Base-by-base conservation (phyloP, 768 basidiomycete species). In the Strobilomyces confusus region DNA sequence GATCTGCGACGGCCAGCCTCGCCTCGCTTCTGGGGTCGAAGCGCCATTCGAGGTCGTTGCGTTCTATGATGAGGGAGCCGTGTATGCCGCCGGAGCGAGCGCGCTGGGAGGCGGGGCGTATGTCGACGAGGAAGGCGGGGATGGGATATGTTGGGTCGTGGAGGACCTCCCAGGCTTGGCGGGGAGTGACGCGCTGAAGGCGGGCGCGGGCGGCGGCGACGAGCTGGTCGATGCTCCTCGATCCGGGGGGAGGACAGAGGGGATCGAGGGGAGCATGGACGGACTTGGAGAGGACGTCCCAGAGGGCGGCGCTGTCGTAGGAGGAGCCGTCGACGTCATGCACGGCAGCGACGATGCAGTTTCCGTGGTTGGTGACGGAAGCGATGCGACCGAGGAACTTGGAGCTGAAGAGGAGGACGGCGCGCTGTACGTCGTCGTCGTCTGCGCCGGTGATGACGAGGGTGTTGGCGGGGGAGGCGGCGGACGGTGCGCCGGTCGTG, bases 21-120 rank as follows among this genome's bases (percentile, higher is more conserved):
- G 78, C 73, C 7, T 77, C 73, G 58, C 72, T 76, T 51, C 86
- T 75, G 5, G 89, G 89, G 68, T 92, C 89, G 58, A 92, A 84
- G 22, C 81, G 78, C 87, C 87, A 89, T 66, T 92, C 89, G 49
- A 92, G 75, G 6, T 83, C 79, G 62, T 87, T 90, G 22, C 89
- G 77, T 61, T 90, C 89, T 52, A 91, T 79, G 49, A 87, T 71
- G 51, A 90, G 70, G n/a, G 87, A 78, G 0, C 89, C 87, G 9
- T 74, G 75, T 50, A 91, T 84, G 0, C 71, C 75, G 0, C 89
- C 89, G 30, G 79, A 71, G 44, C 64, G 65, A 6, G 74, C 74
- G 15, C 89, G 78, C 65, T 88, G 80, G 6, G 75, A 76, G 36
- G 74, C 78, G 0, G 87, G 80, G 8, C 89, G 82, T 48, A 91